Conservation (phyloP, 2,329 filamentous ascomycete genomes). For the Esteya vermicola region DNA sequence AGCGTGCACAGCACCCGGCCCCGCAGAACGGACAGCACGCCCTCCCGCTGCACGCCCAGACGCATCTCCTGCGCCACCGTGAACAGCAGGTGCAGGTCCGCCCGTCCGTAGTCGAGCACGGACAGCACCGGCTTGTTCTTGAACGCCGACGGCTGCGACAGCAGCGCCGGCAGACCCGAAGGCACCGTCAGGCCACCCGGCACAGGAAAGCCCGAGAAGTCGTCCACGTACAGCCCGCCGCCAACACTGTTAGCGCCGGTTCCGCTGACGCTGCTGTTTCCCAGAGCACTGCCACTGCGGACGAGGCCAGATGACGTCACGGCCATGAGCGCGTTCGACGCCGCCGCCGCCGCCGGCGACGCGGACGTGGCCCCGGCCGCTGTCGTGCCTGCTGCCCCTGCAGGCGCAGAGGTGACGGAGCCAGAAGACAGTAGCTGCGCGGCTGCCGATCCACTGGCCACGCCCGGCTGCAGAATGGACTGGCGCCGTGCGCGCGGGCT, state of each 20-base stretch:
- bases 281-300: too few relatives aligned
- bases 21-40: conserved; percentile 73
- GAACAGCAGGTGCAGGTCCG: conserved; percentile 86
- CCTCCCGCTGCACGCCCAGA: conserved; percentile 81
- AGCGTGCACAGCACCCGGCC: conserved; percentile 79
- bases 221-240: not conserved
- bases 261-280: too few relatives aligned
- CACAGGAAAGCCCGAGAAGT: not conserved
- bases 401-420: too few relatives aligned
- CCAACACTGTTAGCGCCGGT: too few relatives aligned
- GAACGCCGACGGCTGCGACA: conserved; percentile 66
- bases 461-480: too few relatives aligned
- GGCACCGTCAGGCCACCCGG: conserved; percentile 1
- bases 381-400: too few relatives aligned
- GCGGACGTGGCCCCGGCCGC: conserved; percentile 19
- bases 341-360: conserved; percentile 14
- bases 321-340: not conserved
- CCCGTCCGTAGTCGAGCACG: conserved; percentile 75
- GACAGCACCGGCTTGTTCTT: conserved; percentile 83
- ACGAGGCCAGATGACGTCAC: too few relatives aligned
- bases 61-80: conserved; percentile 97
- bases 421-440: too few relatives aligned
- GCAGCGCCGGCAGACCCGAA: conserved; percentile 46
- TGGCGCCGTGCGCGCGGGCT: conserved; percentile 16
- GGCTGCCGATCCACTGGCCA: too few relatives aligned